Percentiles rank a stretch among this genome's conserved stretches.
Conservation (phyloP, 768 basidiomycete genomes). For the Ramaria sp. region DNA sequence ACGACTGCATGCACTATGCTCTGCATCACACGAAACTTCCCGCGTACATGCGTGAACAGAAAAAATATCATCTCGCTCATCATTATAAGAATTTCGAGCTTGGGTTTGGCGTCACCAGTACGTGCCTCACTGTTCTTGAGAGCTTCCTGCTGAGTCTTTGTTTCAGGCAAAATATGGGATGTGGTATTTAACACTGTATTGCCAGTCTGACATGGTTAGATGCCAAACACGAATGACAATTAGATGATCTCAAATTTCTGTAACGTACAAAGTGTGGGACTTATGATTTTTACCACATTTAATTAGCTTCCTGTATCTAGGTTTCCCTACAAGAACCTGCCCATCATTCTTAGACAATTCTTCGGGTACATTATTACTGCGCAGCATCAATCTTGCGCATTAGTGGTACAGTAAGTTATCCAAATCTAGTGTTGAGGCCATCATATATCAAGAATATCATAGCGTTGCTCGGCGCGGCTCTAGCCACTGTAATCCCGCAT, state of each 20-base stretch:
- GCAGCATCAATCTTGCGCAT: no score
- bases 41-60: conserved; percentile 81
- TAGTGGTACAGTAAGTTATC: conserved; percentile 15
- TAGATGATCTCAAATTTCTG: neutral
- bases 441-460: conserved; percentile 93
- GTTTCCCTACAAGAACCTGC: no score
- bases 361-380: no score
- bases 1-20: conserved; percentile 90
- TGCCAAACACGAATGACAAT: neutral
- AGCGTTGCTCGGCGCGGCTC: conserved; percentile 82
- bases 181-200: conserved; percentile 79
- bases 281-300: no score
- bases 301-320: no score
- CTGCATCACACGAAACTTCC: conserved; percentile 84
- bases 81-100: conserved; percentile 99
- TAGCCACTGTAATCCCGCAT: conserved; percentile 79
- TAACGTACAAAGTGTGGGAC: no score
- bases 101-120: conserved; percentile 93
- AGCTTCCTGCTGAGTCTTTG: neutral
- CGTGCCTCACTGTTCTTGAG: conserved; percentile 14
- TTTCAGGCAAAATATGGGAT: conserved; percentile 86
- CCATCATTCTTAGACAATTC: no score
- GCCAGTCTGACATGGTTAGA: conserved; percentile 33
- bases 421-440: conserved; percentile 48
- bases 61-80: conserved; percentile 95